Conservation (phyloP, 768 basidiomycete species). For the Tylopilus felleus region DNA sequence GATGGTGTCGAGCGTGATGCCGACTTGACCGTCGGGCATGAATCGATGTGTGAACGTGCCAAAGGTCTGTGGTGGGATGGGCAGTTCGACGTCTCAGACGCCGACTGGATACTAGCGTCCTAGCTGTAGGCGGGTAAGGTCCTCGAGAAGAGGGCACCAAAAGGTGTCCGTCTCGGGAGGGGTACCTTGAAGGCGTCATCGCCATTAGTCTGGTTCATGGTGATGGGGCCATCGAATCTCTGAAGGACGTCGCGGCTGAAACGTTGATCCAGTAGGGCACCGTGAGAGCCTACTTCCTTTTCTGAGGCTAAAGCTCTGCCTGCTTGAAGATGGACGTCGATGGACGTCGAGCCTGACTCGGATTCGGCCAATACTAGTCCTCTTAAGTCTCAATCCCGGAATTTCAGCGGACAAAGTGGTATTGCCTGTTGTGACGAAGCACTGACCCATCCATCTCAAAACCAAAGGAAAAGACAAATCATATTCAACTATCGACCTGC, state of each 20-base stretch:
- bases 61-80: slow-evolving; percentile 24
- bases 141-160: slow-evolving; percentile 22
- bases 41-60: slow-evolving; percentile 26
- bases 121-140: slow-evolving; percentile 30
- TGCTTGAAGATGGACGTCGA: too few species aligned
- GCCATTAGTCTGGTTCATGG: background rate
- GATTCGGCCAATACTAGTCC: too few species aligned
- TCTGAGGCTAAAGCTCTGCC: background rate
- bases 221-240: background rate
- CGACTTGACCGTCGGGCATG: slow-evolving; percentile 19
- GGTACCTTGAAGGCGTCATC: background rate
- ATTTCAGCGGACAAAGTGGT: too few species aligned
- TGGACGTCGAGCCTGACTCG: too few species aligned
- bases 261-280: background rate
- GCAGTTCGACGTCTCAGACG: slow-evolving; percentile 32
- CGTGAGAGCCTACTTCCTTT: slow-evolving; percentile 1
- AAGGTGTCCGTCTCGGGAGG: background rate
- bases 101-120: slow-evolving; percentile 32
- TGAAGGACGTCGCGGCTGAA: too few species aligned
- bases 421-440: too few species aligned
- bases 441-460: too few species aligned
- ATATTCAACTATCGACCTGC: too few species aligned
- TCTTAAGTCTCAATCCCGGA: too few species aligned
- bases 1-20: slow-evolving; percentile 30
- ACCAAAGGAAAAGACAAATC: too few species aligned